Base-by-base conservation (phyloP, 441 rosid species). In the Eutrema salsugineum region DNA sequence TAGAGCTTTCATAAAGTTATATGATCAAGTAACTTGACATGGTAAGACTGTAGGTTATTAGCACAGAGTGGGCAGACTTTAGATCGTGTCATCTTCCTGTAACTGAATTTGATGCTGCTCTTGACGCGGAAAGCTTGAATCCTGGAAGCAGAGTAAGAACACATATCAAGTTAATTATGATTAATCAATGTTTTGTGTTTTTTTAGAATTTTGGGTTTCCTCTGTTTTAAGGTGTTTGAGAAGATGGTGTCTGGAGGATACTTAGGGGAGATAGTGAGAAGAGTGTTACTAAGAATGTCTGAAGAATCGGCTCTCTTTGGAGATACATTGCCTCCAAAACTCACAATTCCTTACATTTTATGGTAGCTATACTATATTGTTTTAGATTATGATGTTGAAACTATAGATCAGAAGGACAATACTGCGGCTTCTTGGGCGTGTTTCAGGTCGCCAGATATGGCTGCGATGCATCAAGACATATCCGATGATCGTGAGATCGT, bases 391-490 rank as follows among this genome's bases (percentile, higher is more conserved):
- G 28, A 19, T 15, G 30, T 20, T 20, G 15, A 8, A 56, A 55
- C 44, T 56, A 68, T 54, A 55, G 6, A 57, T 57, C 15, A 19
- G 27, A 24, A 24, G 0, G 36, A 66, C 11, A 28, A 44, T 5
- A 35, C 4, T 2, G 8, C 1, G 20, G 36, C 7, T 3, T 19
- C 5, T 32, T 8, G 20, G 1, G 22, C 17, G 12, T 42, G 17
- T 53, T 19, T 62, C 33, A 90, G 94, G 64, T 77, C 90, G 9
- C 86, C 86, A 1, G 88, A 88, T 55, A 81, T 90, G 87, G 86
- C 96, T 56, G 86, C 87, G 0, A 90, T 90, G 94, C 94, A 88
- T 79, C 97, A 90, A 77, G 94, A 88, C 78, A 76, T 88, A 56
- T 83, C 89, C 5, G 87, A 86, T 43, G 85, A 82, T 33, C 85